phyloP scores from a whole-genome alignment of 2,329 filamentous ascomycete genomes.

The Calonectria henricotiae region DNA sequence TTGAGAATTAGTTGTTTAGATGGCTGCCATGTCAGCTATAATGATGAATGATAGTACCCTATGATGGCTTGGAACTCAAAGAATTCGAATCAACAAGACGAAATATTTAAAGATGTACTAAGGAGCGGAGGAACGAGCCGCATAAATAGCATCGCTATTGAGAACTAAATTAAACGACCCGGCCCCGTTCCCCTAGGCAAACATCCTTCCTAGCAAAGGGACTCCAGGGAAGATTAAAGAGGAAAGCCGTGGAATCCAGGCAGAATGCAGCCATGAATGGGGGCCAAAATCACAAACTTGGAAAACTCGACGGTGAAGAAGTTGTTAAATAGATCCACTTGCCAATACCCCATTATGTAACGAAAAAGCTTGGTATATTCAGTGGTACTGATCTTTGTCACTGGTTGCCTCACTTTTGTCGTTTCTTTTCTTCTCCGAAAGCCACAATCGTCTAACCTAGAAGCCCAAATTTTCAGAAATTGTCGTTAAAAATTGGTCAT shows the following conservation, averaged over 20 bases:
- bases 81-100: no score
- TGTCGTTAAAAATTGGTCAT: no score
- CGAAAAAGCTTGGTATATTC: not conserved
- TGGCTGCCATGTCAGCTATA: no score
- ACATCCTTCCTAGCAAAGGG: not conserved
- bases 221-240: not conserved
- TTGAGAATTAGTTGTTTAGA: no score
- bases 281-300: not conserved
- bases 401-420: not conserved
- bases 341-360: not conserved
- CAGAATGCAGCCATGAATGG: not conserved
- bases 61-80: no score
- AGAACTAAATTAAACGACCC: no score
- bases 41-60: no score
- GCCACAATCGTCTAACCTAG: not conserved
- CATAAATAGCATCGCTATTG: no score
- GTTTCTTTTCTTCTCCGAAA: not conserved
- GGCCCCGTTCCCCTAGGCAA: no score
- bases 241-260: not conserved
- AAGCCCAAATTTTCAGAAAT: no score
- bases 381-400: not conserved
- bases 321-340: not conserved
- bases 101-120: no score
- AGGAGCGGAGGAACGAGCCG: no score
- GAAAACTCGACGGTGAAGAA: not conserved